A percentile compares a stretch with the other conserved stretches of the same genome.
Conservation (phyloP, 805 yeast genomes). For the Metschnikowia vanudenii region DNA sequence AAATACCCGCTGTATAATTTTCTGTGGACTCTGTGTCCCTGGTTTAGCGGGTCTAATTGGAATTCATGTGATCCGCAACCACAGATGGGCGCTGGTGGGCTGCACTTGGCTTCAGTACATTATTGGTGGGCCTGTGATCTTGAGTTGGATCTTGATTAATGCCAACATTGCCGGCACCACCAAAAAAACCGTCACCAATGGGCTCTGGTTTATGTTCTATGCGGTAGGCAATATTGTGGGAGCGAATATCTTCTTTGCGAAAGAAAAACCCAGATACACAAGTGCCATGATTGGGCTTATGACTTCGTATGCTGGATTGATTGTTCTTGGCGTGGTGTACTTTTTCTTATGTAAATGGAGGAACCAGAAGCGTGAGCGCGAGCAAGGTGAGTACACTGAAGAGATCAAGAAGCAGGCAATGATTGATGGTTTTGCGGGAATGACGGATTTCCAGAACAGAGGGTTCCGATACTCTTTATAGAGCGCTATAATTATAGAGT, state of each 20-base stretch:
- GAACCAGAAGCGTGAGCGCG: conserved; percentile 4
- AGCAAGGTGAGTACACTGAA: conserved; percentile 20
- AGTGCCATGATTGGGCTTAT: conserved; percentile 59
- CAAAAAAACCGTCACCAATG: conserved; percentile 60
- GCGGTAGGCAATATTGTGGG: conserved; percentile 66
- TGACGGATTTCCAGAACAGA: conserved; percentile 16
- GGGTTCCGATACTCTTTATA: background rate
- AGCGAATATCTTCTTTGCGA: conserved; percentile 61
- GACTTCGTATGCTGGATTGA: conserved; percentile 44
- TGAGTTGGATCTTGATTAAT: conserved; percentile 13
- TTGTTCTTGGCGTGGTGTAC: conserved; percentile 10
- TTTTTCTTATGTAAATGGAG: conserved; percentile 10
- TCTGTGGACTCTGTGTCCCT: conserved; percentile 20
- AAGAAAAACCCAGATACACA: conserved; percentile 52
- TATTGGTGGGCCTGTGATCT: conserved; percentile 13
- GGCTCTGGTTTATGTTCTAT: conserved; percentile 56
- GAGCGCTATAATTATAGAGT: too few species aligned
- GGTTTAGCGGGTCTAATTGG: conserved; percentile 20
- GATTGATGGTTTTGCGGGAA: conserved; percentile 14
- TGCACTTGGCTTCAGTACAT: conserved; percentile 13
- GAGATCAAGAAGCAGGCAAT: conserved; percentile 8
- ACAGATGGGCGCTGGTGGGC: conserved; percentile 18
- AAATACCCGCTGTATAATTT: conserved; percentile 19
- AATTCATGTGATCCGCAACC: conserved; percentile 4
- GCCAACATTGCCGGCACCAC: conserved; percentile 68